Evolutionary conservation across 2,329 filamentous ascomycete genomes (phyloP).

Genomic region (Botrytis tulipae): DNA sequence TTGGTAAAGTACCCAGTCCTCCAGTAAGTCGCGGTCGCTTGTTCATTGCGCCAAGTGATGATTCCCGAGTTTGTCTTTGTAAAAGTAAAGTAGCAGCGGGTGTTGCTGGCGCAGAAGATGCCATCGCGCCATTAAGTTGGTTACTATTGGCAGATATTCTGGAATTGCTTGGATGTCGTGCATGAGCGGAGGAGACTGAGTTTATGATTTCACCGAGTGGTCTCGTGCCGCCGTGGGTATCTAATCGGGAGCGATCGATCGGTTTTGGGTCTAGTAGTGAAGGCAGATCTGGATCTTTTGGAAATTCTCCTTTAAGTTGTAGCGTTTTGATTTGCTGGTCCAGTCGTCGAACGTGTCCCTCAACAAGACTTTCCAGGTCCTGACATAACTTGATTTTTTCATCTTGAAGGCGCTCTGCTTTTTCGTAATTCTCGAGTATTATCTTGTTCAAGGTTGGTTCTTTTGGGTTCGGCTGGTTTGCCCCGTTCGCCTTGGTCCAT

Average conservation of each 20-base stretch:
- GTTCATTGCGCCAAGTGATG: conserved; percentile 57
- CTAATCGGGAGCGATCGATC: conserved; percentile 44
- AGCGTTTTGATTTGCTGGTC: conserved; percentile 62
- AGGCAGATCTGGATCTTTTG: conserved; percentile 55
- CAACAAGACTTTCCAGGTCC: conserved; percentile 59
- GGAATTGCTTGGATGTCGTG: conserved; percentile 36
- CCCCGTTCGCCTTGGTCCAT: conserved; percentile 75
- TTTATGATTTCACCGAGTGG: conserved; percentile 33
- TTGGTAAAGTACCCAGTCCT: conserved; percentile 47
- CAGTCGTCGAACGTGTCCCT: conserved; percentile 62
- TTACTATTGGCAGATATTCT: conserved; percentile 30
- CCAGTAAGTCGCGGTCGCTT: conserved; percentile 50
- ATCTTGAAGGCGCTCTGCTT: conserved; percentile 67
- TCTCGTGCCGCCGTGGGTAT: conserved; percentile 26
- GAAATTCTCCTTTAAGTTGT: conserved; percentile 56
- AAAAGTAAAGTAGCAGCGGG: conserved; percentile 61
- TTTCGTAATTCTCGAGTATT: conserved; percentile 66
- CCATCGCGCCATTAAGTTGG: conserved; percentile 25
- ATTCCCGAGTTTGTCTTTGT: conserved; percentile 55
- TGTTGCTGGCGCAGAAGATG: conserved; percentile 56
- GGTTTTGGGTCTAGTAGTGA: conserved; percentile 59
- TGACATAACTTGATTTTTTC: conserved; percentile 72
- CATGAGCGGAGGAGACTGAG: conserved; percentile 28
- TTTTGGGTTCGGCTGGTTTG: conserved; percentile 70
- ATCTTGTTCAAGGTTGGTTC: conserved; percentile 66